Percentiles rank a stretch among this genome's conserved stretches.
These are phyloP conservation scores for Sequoia sempervirens DNA, from an alignment of 75 land plant genomes.

Conservation along the genomic window DNA sequence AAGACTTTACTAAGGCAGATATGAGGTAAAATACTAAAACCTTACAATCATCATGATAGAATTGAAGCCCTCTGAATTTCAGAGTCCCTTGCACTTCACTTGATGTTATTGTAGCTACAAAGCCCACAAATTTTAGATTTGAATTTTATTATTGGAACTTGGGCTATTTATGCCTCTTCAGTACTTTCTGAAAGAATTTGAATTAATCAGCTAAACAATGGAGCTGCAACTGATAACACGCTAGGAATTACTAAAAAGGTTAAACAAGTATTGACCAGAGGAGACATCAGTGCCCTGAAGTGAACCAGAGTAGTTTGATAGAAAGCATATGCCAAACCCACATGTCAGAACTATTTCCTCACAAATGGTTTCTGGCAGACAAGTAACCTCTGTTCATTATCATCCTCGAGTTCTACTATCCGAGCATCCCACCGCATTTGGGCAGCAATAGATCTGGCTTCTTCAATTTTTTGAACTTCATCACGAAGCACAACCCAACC, in stretches of 20 bases:
- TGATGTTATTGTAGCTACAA: not conserved
- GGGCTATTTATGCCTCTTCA: conserved; percentile 6
- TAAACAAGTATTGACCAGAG: conserved; percentile 6
- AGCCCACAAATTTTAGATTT: not conserved
- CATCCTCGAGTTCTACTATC: conserved; percentile 57
- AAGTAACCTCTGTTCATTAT: conserved; percentile 56
- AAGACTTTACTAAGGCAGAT: not conserved
- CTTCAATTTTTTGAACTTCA: conserved; percentile 42
- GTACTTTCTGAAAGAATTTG: conserved; percentile 11
- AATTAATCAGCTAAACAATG: conserved; percentile 7
- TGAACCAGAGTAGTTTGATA: not conserved
- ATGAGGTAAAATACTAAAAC: conserved; percentile 1
- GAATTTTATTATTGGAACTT: not conserved
- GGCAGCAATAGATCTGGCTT: conserved; percentile 40
- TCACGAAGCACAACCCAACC: conserved; percentile 59
- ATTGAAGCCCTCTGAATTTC: conserved; percentile 1
- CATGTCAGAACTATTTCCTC: conserved; percentile 26
- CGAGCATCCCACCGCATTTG: conserved; percentile 75
- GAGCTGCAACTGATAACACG: conserved; percentile 6
- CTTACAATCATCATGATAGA: not conserved
- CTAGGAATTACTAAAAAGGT: conserved; percentile 8
- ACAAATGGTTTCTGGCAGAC: conserved; percentile 70
- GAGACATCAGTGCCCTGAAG: not conserved
- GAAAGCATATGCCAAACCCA: not conserved
- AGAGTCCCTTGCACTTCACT: not conserved